A percentile compares a stretch with the other conserved stretches of the same genome.
Evolutionary conservation across 192 early-diverging fungal genomes (phyloP).

Genomic region (Coemansia sp.): DNA sequence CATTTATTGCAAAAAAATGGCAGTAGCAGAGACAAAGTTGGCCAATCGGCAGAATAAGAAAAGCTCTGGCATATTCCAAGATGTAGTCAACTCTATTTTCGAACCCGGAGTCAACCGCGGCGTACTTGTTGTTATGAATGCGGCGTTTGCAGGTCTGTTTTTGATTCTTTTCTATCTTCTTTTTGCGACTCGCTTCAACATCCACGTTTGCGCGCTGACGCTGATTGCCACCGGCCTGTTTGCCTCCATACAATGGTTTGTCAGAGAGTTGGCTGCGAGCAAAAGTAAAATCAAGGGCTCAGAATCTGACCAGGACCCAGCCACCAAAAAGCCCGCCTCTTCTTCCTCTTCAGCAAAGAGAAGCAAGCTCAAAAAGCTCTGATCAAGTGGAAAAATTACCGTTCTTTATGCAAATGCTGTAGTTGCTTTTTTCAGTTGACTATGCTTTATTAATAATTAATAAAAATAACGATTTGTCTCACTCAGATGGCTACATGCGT

Average conservation of each 20-base stretch:
- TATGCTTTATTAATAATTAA: conserved; percentile 2
- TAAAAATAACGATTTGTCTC: not conserved
- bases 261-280: conserved; percentile 14
- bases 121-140: conserved; percentile 50
- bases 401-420: too few relatives aligned
- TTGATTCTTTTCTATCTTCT: conserved; percentile 38
- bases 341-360: conserved; percentile 14
- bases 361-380: conserved; percentile 30
- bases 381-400: not conserved
- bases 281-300: conserved; percentile 9
- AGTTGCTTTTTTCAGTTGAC: not conserved
- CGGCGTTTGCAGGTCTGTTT: conserved; percentile 47
- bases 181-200: conserved; percentile 42
- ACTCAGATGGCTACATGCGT: not conserved
- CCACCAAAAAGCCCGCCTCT: not conserved
- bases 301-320: not conserved
- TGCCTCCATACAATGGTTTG: conserved; percentile 49
- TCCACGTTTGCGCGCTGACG: conserved; percentile 47
- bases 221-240: conserved; percentile 35
- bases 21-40: not conserved
- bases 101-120: conserved; percentile 54
- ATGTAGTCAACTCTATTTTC: conserved; percentile 54
- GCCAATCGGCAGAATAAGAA: conserved; percentile 12
- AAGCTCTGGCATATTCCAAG: conserved; percentile 31
- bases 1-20: too few relatives aligned